Base-by-base conservation (phyloP, 495 filamentous ascomycete species). In the Chaetomium tenue region DNA sequence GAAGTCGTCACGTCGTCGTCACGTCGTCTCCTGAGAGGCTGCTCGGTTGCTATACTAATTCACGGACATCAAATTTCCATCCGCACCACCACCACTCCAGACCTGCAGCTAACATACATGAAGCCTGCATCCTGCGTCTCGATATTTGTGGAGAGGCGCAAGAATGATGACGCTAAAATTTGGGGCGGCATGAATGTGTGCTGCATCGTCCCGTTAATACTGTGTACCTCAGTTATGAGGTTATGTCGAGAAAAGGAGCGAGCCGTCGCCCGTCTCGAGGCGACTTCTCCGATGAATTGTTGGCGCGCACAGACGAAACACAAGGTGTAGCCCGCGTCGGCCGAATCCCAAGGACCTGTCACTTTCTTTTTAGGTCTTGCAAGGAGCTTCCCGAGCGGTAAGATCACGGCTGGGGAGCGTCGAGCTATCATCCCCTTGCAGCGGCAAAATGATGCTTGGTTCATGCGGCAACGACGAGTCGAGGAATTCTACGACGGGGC, bases 361-460 rank as follows among this genome's bases (percentile, higher is more conserved):
- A n/a, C 9, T 25, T 39, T 20, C 22, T 3, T 55, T 61, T 48
- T 53, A 50, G 55, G 63, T 59, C 51, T 20, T 18, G 25, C 64
- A 51, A n/a, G n/a, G n/a, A n/a, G 50, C 64, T 37, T 66, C 65
- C 65, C 65, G 60, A 63, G 47, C 51, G 58, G 28, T 51, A 57
- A 51, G 51, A 61, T 47, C 30, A 42, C 12, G 12, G 55, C 20
- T 20, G n/a, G 60, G 39, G 39, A 57, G 12, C 39, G 40, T 48
- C 42, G 37, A 63, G 66, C 40, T 44, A 55, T 56, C 44, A 16
- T 42, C 57, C 61, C 7, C 68, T 48, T 70, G 70, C 66, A 74
- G 70, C 70, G 68, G 72, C 65, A 74, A 71, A 69, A 72, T 65
- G 44, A 22, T 22, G 26, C 46, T 55, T 62, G 39, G 63, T 72